phyloP scores from a whole-genome alignment of 2,329 filamentous ascomycete species.

The Penicillium sp. region DNA sequence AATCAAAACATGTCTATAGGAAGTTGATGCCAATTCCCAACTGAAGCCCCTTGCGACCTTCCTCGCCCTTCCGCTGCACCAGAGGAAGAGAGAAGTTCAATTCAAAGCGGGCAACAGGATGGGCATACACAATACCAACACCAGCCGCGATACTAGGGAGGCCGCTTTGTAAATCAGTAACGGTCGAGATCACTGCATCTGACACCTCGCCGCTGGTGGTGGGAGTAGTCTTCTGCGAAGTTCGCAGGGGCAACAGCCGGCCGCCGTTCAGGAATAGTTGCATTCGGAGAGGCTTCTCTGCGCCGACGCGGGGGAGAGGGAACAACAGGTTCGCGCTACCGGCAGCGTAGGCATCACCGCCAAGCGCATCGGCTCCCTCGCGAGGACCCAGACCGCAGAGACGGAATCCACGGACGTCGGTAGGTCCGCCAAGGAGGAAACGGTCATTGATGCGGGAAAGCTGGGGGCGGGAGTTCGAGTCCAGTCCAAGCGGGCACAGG shows the following conservation, averaged over 20 bases:
- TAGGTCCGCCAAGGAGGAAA: constrained; percentile 92
- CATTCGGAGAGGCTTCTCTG: constrained; percentile 81
- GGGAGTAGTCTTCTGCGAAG: constrained; percentile 51
- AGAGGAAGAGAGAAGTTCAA: constrained; percentile 92
- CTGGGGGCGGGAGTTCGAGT: constrained; percentile 57
- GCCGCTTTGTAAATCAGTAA: constrained; percentile 73
- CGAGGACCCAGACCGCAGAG: constrained; percentile 86
- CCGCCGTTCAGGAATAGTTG: constrained; percentile 93
- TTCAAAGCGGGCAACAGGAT: constrained; percentile 91
- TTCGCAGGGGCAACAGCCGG: constrained; percentile 75
- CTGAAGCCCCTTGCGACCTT: constrained; percentile 86
- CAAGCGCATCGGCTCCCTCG: constrained; percentile 82
- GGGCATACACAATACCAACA: constrained; percentile 89
- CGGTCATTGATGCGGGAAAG: constrained; percentile 89
- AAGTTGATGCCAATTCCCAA: constrained; percentile 98
- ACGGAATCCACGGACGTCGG: constrained; percentile 91
- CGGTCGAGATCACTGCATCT: constrained; percentile 57
- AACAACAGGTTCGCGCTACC: constrained; percentile 84
- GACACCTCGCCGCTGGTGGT: constrained; percentile 54
- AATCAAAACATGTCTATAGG: constrained; percentile 60
- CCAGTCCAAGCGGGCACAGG: constrained; percentile 77
- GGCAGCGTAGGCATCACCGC: constrained; percentile 89
- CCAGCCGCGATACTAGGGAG: constrained; percentile 85
- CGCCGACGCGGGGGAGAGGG: constrained; percentile 79
- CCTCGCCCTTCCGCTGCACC: constrained; percentile 79